Base-by-base conservation (phyloP, 2,329 filamentous ascomycete species). In the Colletotrichum brevisporum region DNA sequence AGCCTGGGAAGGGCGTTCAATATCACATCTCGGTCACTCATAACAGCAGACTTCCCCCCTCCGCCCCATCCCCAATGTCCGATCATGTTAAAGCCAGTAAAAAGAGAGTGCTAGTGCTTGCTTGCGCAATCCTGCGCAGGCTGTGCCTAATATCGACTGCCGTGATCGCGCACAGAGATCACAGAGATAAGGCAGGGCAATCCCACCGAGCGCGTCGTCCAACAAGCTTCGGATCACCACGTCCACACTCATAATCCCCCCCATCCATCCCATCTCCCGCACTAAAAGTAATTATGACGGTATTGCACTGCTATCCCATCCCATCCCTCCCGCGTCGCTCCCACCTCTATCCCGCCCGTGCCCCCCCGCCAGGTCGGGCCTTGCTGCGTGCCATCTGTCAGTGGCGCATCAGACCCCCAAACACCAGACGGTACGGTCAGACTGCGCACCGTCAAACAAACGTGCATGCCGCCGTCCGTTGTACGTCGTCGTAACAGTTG, bases 131-230 rank as follows among this genome's bases (percentile, higher is more conserved):
- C 10, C 31, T 36, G 31, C 31, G 31, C 5, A 36, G 8, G 31
- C 31, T 36, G 31, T 36, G 31, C 31, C 31, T 36, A 8, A 43
- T 51, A 51, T 36, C 45, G 43, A 36, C 24, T 36, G 18, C n/a
- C 27, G n/a, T 13, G 24, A 36, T 43, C 41, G 36, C 53, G 45
- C 31, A n/a, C 36, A 45, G n/a, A 13, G 18, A n/a, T 18, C 13
- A 31, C 36, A 51, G 31, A 43, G 63, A 31, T 55, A 50, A 63
- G 43, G 51, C 58, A 55, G 43, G 63, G 51, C 51, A 36, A 63
- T 67, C 45, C 53, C 50, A 41, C 55, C 47, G 31, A 50, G n/a
- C 26, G 26, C 39, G 21, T 21, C 39, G 27, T 16, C 6, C n/a
- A 18, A 6, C 31, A 36, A 48, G 26, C 59, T 57, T 45, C 39